Conservation (phyloP, 345 rosid species). For the Turnera subulata region DNA sequence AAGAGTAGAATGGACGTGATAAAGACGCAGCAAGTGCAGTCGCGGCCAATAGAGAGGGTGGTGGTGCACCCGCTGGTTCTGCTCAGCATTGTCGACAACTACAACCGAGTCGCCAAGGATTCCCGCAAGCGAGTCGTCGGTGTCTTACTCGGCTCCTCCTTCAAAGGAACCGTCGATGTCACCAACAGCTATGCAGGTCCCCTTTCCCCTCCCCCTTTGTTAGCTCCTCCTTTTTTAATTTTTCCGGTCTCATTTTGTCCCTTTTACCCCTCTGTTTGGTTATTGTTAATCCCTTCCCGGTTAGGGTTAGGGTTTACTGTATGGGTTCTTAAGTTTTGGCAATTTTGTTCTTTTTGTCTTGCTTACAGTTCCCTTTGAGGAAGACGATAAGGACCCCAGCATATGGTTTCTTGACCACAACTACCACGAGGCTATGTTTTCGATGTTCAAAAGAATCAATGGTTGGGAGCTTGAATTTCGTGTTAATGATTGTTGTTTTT, state of each 20-base stretch:
- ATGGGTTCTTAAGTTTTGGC: too few species aligned
- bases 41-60: slow-evolving; percentile 86
- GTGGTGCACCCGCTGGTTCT: slow-evolving; percentile 94
- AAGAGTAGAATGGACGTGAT: slow-evolving; percentile 99
- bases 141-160: slow-evolving; percentile 26
- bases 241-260: neutral
- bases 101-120: slow-evolving; percentile 28
- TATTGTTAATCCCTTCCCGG: neutral
- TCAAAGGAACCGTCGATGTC: slow-evolving; percentile 30
- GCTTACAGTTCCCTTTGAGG: slow-evolving; percentile 87
- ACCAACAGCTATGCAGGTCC: slow-evolving; percentile 30
- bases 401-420: slow-evolving; percentile 98
- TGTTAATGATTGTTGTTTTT: too few species aligned
- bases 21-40: slow-evolving; percentile 81
- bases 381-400: slow-evolving; percentile 85
- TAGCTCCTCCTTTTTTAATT: neutral
- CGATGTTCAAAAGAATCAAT: slow-evolving; percentile 96
- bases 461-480: slow-evolving; percentile 42
- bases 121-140: slow-evolving; percentile 28
- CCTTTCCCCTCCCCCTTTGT: too few species aligned
- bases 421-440: slow-evolving; percentile 92
- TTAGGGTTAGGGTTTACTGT: too few species aligned
- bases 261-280: too few species aligned
- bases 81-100: slow-evolving; percentile 94
- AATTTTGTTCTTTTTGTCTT: slow-evolving; percentile 1